Percentiles rank a stretch among this genome's conserved stretches.
Evolutionary conservation across 768 basidiomycete species (phyloP).

Genomic region (Sporobolomyces roseus): DNA sequence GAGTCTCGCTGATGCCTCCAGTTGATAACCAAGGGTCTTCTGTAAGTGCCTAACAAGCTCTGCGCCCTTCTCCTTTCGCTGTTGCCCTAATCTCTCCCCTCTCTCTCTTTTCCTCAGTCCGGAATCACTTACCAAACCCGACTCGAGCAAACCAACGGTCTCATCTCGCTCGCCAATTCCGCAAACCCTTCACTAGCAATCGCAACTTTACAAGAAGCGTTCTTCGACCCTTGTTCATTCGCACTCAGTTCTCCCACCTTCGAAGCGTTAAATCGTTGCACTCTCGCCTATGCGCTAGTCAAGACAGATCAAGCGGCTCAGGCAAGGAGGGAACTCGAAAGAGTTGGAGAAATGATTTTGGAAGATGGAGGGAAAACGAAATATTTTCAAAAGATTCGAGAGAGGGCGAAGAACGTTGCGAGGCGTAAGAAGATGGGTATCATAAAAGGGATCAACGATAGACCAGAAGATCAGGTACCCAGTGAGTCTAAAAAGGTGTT

Average conservation of each 20-base stretch:
- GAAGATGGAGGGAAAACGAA: not conserved
- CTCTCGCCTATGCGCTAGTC: not conserved
- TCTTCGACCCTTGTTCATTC: not conserved
- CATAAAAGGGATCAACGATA: not conserved
- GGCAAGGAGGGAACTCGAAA: not conserved
- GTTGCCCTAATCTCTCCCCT: no score
- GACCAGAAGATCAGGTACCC: not conserved
- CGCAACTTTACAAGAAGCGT: no score
- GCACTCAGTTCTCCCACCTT: not conserved
- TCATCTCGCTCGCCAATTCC: not conserved
- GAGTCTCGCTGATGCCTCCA: no score
- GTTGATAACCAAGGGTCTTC: no score
- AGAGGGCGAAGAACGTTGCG: not conserved
- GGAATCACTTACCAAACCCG: not conserved
- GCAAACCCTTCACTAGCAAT: not conserved
- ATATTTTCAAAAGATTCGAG: not conserved
- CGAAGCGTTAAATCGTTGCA: slow-evolving; percentile 1
- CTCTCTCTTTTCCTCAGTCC: no score
- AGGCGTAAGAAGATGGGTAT: not conserved
- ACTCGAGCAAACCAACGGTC: not conserved
- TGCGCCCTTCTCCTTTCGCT: no score
- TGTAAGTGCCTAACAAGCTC: no score
- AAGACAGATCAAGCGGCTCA: not conserved
- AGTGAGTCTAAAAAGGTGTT: not conserved
- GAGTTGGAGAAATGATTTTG: not conserved